Evolutionary conservation across 805 yeast species (phyloP).

Genomic region (Monosporozyma servazzii): DNA sequence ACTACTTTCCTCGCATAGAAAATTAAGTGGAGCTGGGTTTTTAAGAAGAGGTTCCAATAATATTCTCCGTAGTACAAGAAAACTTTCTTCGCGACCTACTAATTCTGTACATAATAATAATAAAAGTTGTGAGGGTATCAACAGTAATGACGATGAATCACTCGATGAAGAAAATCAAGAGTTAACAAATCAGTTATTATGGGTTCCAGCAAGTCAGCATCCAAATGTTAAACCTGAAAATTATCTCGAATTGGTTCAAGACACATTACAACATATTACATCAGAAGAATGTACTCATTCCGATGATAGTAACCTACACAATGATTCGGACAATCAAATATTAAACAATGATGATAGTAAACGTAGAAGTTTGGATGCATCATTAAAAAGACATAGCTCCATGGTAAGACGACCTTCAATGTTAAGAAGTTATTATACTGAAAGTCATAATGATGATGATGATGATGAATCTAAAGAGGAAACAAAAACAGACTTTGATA

Average conservation of each 20-base stretch:
- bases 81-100: conserved; percentile 3
- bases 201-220: conserved; percentile 95
- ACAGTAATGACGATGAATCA: background rate
- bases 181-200: conserved; percentile 45
- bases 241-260: conserved; percentile 56
- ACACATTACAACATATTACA: conserved; percentile 27
- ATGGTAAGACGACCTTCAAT: conserved; percentile 29
- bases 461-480: conserved; percentile 25
- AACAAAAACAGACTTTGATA: background rate
- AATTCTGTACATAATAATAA: background rate
- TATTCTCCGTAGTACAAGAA: background rate
- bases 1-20: conserved; percentile 6
- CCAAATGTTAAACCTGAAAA: conserved; percentile 94
- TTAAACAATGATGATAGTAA: conserved; percentile 2
- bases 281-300: conserved; percentile 5
- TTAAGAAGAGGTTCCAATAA: conserved; percentile 16
- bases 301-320: background rate
- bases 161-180: background rate
- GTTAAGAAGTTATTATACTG: conserved; percentile 27
- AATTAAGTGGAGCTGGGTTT: conserved; percentile 19
- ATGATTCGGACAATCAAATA: conserved; percentile 8
- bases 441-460: conserved; percentile 25
- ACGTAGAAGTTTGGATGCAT: background rate
- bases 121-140: background rate
- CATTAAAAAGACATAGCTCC: conserved; percentile 12